These are phyloP conservation scores for Entelexis sorbosivorans DNA, from an alignment of 1,139 yeast species.

Conservation along the genomic window DNA sequence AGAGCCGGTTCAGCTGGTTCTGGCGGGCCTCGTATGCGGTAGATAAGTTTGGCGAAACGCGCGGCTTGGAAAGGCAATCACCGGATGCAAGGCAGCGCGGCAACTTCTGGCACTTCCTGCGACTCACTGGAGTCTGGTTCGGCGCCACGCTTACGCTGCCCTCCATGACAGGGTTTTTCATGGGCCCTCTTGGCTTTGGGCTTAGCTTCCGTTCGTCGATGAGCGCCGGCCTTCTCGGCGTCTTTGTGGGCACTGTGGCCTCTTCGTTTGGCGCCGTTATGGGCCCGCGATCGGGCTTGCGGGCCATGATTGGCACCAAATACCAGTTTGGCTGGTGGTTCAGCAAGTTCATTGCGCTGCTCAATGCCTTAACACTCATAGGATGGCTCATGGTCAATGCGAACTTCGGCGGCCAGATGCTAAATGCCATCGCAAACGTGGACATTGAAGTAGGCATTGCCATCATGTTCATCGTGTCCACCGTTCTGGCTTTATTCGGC, in stretches of 20 bases:
- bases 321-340: constrained; percentile 76
- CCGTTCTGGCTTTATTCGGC: constrained; percentile 63
- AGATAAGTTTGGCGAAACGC: constrained; percentile 51
- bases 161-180: constrained; percentile 68
- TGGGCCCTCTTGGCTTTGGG: constrained; percentile 61
- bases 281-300: constrained; percentile 81
- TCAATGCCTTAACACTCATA: constrained; percentile 60
- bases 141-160: constrained; percentile 78
- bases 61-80: constrained; percentile 70
- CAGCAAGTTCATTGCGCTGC: constrained; percentile 58
- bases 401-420: constrained; percentile 76
- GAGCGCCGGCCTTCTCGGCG: constrained; percentile 51
- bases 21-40: constrained; percentile 30
- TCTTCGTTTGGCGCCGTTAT: constrained; percentile 74
- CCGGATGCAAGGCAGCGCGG: constrained; percentile 57
- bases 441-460: constrained; percentile 66
- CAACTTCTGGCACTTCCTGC: constrained; percentile 40
- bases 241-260: constrained; percentile 53
- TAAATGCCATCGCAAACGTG: constrained; percentile 51
- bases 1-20: constrained; percentile 24
- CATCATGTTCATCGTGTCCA: constrained; percentile 52
- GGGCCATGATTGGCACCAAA: constrained; percentile 77
- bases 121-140: constrained; percentile 67
- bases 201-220: constrained; percentile 55
- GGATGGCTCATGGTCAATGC: constrained; percentile 83